Conservation (phyloP, 345 rosid species). For the Murraya koenigii region DNA sequence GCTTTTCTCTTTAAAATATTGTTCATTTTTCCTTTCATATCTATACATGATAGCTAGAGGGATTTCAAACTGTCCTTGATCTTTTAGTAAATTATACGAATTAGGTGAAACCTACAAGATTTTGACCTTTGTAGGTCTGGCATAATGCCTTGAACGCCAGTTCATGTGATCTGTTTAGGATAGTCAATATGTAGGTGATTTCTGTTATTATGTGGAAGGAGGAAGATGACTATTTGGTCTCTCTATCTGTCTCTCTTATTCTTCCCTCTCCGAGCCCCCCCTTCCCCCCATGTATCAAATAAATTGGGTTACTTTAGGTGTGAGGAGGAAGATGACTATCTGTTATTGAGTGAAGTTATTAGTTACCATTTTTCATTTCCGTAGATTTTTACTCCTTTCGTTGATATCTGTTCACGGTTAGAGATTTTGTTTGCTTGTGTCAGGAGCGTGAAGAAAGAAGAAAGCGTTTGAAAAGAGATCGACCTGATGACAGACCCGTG, state of each 20-base stretch:
- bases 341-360: neutral
- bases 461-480: constrained; percentile 64
- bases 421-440: constrained; percentile 15
- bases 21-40: neutral
- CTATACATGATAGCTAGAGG: neutral
- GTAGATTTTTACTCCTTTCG: neutral
- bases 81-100: neutral
- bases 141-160: neutral
- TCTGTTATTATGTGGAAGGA: neutral
- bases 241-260: neutral
- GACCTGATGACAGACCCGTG: constrained; percentile 50
- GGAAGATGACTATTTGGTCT: neutral
- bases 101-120: neutral
- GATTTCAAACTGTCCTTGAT: neutral
- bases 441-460: constrained; percentile 99
- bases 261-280: no score
- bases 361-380: neutral
- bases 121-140: neutral
- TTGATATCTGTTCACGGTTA: neutral
- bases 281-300: neutral
- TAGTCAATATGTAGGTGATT: neutral
- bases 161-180: neutral
- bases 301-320: neutral
- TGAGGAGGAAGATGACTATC: neutral
- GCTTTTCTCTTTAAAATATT: neutral